phyloP scores from a whole-genome alignment of 75 land plant genomes.

The Azolla pinnata region DNA sequence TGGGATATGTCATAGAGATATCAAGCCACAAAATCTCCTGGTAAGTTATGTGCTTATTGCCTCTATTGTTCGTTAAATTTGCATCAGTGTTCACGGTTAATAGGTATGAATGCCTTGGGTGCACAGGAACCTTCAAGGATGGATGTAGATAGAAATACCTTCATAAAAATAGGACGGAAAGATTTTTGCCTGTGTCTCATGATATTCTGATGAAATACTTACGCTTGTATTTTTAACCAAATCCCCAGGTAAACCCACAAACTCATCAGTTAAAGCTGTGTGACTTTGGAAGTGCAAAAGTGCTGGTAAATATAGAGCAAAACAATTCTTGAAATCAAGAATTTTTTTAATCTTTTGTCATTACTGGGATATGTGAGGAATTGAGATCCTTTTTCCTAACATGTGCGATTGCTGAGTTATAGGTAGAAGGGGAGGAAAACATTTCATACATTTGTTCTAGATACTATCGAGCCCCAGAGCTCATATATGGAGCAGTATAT shows the following conservation, averaged over 20 bases:
- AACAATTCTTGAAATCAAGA: not conserved
- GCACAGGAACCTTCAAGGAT: too few species aligned
- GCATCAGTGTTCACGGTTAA: too few species aligned
- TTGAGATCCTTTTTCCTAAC: too few species aligned
- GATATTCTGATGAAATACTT: too few species aligned
- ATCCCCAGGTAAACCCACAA: slow-evolving; percentile 72
- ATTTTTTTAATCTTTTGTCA: too few species aligned
- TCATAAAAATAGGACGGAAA: too few species aligned
- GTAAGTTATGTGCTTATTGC: slow-evolving; percentile 36
- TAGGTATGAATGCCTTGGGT: too few species aligned
- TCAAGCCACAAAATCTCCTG: slow-evolving; percentile 89
- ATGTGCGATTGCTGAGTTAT: too few species aligned
- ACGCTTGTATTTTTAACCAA: not conserved
- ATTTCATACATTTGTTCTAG: slow-evolving; percentile 77
- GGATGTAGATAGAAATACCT: too few species aligned
- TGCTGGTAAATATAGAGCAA: slow-evolving; percentile 38
- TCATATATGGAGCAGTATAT: slow-evolving; percentile 78
- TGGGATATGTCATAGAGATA: slow-evolving; percentile 82
- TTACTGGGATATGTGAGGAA: too few species aligned
- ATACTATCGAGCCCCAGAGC: slow-evolving; percentile 75
- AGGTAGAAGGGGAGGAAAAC: slow-evolving; percentile 71
- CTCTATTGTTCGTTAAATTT: too few species aligned
- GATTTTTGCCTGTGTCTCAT: too few species aligned
- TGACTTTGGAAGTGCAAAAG: slow-evolving; percentile 95
- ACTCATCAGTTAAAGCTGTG: slow-evolving; percentile 89